A percentile compares a stretch with the other conserved stretches of the same genome.
Evolutionary conservation across 1,284 basidiomycete genomes (phyloP).

Genomic region (Tilletia setariae): DNA sequence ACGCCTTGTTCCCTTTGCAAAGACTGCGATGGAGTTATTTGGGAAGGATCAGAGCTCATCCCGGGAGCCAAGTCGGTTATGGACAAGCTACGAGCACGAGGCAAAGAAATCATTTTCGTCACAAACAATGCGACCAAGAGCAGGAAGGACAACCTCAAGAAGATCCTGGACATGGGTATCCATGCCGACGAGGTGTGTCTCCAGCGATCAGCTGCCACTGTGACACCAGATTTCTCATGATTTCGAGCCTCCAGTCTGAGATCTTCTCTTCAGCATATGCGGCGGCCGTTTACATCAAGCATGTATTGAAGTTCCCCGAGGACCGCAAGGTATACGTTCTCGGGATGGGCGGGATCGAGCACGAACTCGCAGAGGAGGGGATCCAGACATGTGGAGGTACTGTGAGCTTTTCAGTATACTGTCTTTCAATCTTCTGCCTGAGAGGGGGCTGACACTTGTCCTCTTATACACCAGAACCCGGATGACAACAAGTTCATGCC

Average conservation of each 20-base stretch:
- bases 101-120: slow-evolving; percentile 87
- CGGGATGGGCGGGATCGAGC: slow-evolving; percentile 85
- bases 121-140: slow-evolving; percentile 98
- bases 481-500: slow-evolving; percentile 72
- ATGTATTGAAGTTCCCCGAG: slow-evolving; percentile 80
- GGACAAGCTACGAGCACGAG: slow-evolving; percentile 57
- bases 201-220: not conserved
- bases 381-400: slow-evolving; percentile 79
- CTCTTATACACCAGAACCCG: too few relatives aligned
- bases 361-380: slow-evolving; percentile 82
- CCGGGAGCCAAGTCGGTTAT: slow-evolving; percentile 55
- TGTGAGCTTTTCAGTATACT: too few relatives aligned
- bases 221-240: not conserved
- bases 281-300: slow-evolving; percentile 84
- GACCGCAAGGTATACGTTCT: slow-evolving; percentile 95
- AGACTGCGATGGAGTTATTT: slow-evolving; percentile 87
- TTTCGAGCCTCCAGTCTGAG: slow-evolving; percentile 66
- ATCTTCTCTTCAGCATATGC: slow-evolving; percentile 95
- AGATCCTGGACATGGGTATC: slow-evolving; percentile 85
- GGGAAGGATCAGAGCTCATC: slow-evolving; percentile 67
- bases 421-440: too few relatives aligned
- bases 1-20: not conserved
- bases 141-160: slow-evolving; percentile 76
- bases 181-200: slow-evolving; percentile 73
- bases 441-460: too few relatives aligned